Evolutionary conservation across 2,329 filamentous ascomycete genomes (phyloP).

Genomic region (Claviceps fusiformis): DNA sequence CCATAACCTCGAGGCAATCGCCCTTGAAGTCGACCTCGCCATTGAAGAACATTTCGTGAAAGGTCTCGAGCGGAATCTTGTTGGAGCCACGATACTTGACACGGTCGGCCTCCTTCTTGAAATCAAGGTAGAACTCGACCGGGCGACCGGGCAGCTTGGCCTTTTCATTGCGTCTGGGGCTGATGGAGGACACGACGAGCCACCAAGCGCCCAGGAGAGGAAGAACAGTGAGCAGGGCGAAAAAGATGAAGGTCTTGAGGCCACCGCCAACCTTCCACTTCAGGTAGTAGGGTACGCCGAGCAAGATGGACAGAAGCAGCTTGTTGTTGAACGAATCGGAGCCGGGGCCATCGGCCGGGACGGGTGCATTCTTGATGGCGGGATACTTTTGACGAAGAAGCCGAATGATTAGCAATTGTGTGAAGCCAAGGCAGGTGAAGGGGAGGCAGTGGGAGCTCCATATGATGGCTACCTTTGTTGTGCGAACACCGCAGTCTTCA

Average conservation of each 20-base stretch:
- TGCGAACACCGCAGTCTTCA: constrained; percentile 43
- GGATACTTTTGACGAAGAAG: constrained; percentile 12
- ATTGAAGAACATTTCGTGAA: constrained; percentile 96
- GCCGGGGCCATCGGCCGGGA: constrained; percentile 78
- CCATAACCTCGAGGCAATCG: constrained; percentile 75
- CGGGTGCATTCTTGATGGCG: constrained; percentile 88
- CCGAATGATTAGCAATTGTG: not conserved
- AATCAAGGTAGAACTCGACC: constrained; percentile 80
- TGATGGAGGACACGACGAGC: constrained; percentile 65
- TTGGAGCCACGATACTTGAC: constrained; percentile 61
- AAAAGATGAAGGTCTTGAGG: constrained; percentile 81
- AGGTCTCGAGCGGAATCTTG: constrained; percentile 83
- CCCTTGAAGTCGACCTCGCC: constrained; percentile 92
- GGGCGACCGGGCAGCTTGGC: constrained; percentile 72
- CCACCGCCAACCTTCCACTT: constrained; percentile 77
- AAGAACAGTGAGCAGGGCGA: constrained; percentile 62
- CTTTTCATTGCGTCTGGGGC: constrained; percentile 87
- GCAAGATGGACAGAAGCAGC: constrained; percentile 56
- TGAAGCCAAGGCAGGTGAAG: not conserved
- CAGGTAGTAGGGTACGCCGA: constrained; percentile 63
- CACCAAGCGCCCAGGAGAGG: constrained; percentile 76
- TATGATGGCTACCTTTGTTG: constrained; percentile 33
- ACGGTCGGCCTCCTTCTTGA: constrained; percentile 51
- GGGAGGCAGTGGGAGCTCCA: too few relatives aligned
- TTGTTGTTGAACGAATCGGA: constrained; percentile 79